Evolutionary conservation across 768 basidiomycete genomes (phyloP).

Genomic region (Rhodotorula babjevae): DNA sequence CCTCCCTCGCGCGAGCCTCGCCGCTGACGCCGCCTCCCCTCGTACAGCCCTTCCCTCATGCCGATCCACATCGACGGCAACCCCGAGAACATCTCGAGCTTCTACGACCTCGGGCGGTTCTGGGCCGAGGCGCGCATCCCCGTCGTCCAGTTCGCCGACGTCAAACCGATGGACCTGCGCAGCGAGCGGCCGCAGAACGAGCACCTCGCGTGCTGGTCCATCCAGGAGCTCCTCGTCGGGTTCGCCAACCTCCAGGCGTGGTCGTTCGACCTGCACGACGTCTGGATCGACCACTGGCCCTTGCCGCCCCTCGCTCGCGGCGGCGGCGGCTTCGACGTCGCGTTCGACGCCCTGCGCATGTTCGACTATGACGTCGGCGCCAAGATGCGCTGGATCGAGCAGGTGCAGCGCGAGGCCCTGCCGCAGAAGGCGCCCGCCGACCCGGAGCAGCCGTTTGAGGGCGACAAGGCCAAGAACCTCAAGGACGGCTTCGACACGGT

Average conservation of each 20-base stretch:
- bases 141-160: slow-evolving; percentile 22
- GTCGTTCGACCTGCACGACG: slow-evolving; percentile 30
- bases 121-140: slow-evolving; percentile 25
- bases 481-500: slow-evolving; percentile 25
- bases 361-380: slow-evolving; percentile 22
- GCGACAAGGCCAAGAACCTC: slow-evolving; percentile 15
- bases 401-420: slow-evolving; percentile 5
- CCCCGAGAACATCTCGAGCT: slow-evolving; percentile 15
- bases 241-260: slow-evolving; percentile 23
- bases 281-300: slow-evolving; percentile 29
- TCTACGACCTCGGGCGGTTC: slow-evolving; percentile 38
- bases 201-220: slow-evolving; percentile 35
- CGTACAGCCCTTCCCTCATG: slow-evolving; percentile 26
- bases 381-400: slow-evolving; percentile 17
- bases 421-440: slow-evolving; percentile 17
- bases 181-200: slow-evolving; percentile 5
- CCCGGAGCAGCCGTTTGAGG: not conserved
- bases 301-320: slow-evolving; percentile 24
- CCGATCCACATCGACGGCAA: slow-evolving; percentile 33
- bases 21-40: not conserved
- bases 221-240: slow-evolving; percentile 24
- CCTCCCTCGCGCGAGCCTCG: no score
- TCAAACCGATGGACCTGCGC: slow-evolving; percentile 13
- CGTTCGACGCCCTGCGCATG: slow-evolving; percentile 30
- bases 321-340: slow-evolving; percentile 25